These are phyloP conservation scores for Melastoma malabathricum DNA, from an alignment of 345 rosid species.

Conservation along the genomic window DNA sequence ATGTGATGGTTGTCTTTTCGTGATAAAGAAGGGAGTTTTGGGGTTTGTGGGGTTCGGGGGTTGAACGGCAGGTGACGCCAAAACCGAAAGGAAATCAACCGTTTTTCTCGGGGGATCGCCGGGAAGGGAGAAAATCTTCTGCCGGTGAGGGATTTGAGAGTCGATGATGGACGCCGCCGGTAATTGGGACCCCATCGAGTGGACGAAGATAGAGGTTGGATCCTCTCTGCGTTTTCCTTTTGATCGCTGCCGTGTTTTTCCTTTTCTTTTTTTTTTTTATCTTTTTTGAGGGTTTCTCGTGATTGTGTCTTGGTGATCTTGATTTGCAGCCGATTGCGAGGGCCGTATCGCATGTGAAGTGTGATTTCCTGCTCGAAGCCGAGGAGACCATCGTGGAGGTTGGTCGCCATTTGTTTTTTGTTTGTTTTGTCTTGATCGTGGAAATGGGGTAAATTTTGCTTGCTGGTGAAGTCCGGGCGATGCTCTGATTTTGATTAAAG, in stretches of 20 bases:
- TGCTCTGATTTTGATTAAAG: too few relatives aligned
- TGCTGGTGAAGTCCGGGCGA: too few relatives aligned
- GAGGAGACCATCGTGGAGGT: constrained; percentile 65
- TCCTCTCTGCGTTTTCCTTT: not conserved
- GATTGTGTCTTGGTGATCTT: constrained; percentile 5
- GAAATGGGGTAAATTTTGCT: too few relatives aligned
- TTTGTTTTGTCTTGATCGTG: not conserved
- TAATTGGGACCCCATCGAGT: constrained; percentile 80
- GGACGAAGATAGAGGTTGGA: constrained; percentile 61
- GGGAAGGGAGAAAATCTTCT: too few relatives aligned
- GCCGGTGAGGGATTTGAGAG: too few relatives aligned
- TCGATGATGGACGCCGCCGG: constrained; percentile 45
- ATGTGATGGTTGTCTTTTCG: too few relatives aligned
- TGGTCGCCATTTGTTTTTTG: constrained; percentile 1
- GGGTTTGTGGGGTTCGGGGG: too few relatives aligned
- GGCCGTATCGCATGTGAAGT: constrained; percentile 37
- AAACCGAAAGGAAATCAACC: too few relatives aligned
- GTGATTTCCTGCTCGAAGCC: constrained; percentile 58
- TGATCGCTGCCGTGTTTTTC: not conserved
- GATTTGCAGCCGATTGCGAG: constrained; percentile 28
- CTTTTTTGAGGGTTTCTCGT: not conserved
- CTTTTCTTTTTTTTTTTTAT: not conserved
- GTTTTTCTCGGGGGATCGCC: too few relatives aligned
- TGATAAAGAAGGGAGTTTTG: too few relatives aligned
- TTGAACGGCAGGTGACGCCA: too few relatives aligned